Base-by-base conservation (phyloP, 306 rosid genomes). In the Prunus salicina region DNA sequence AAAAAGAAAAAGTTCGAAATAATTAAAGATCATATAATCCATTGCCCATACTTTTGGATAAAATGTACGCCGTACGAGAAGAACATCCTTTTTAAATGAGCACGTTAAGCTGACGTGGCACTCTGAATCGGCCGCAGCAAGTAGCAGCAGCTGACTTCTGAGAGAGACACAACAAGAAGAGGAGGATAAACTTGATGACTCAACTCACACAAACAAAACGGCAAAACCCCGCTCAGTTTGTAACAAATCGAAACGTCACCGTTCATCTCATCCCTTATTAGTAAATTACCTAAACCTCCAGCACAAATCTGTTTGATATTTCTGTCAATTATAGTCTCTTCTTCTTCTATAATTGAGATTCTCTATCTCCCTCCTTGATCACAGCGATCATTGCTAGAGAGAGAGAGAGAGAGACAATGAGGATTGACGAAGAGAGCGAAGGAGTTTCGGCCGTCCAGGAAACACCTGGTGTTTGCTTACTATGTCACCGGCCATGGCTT, bases 401-500 rank as follows among this genome's bases (percentile, higher is more conserved):
- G 18, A 18, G 15, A 14, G 32, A 10, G 46, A 5, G 12, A 34
- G 14, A 16, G 67, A 70, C 9, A 82, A 92, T 95, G 99, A 87
- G 93, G 85, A 90, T 92, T 18, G 88, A 87, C 4, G 75, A 68
- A 73, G 93, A 88, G n/a, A 76, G 71, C 45, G 93, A 87, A 38
- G 91, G 86, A 34, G 97, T 95, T 1, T 95, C 97, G 2, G 86
- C 93, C 93, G 58, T 92, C 99, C 7, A 81, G 79, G 52, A 84
- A 93, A 73, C 93, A 83, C 81, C 82, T 92, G 73, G 90, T 96
- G n/a, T 92, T 96, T 73, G 99, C 98, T 49, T 92, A 91, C 82
- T 96, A 96, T 70, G 83, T 96, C 32, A 96, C 99, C 53, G 99
- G 99, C 51, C 91, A 96, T 81, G 98, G 99, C 74, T 95, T 95